phyloP scores from a whole-genome alignment of 2,329 filamentous ascomycete species.

The Hysterium pulicare region DNA sequence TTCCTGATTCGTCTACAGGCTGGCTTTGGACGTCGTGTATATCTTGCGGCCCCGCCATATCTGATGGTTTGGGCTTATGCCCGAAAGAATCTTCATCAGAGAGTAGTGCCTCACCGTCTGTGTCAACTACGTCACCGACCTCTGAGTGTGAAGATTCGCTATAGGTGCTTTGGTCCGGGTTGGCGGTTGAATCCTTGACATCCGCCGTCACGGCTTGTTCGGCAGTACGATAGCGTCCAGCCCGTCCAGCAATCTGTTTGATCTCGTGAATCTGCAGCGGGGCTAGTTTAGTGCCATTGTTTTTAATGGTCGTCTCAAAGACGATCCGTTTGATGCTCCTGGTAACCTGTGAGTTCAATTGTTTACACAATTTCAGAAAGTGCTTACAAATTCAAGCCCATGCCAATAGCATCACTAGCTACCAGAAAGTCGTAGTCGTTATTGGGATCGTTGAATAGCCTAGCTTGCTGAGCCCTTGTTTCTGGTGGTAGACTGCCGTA shows the following conservation, averaged over 20 bases:
- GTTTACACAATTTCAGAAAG: background rate
- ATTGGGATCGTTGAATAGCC: constrained; percentile 88
- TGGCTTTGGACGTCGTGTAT: too few relatives aligned
- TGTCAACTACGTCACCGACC: too few relatives aligned
- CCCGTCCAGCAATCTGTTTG: constrained; percentile 92
- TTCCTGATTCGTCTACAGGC: background rate
- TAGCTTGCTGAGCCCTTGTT: constrained; percentile 85
- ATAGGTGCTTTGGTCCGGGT: constrained; percentile 2
- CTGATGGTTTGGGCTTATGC: too few relatives aligned
- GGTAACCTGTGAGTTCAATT: constrained; percentile 14
- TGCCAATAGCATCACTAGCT: constrained; percentile 93
- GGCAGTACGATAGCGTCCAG: constrained; percentile 79
- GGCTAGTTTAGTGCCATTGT: constrained; percentile 57
- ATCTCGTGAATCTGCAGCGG: constrained; percentile 70
- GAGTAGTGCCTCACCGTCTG: too few relatives aligned
- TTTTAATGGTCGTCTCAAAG: constrained; percentile 76
- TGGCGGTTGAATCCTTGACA: constrained; percentile 5
- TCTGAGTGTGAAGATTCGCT: background rate
- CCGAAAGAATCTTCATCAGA: too few relatives aligned
- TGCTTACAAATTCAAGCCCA: constrained; percentile 85
- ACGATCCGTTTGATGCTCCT: constrained; percentile 81
- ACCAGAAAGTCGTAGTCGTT: constrained; percentile 95
- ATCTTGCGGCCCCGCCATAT: too few relatives aligned
- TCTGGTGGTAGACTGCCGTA: constrained; percentile 92
- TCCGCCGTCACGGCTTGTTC: constrained; percentile 48